Evolutionary conservation across 2,329 filamentous ascomycete species (phyloP).

Genomic region (Pyrenophora tritici-repentis): DNA sequence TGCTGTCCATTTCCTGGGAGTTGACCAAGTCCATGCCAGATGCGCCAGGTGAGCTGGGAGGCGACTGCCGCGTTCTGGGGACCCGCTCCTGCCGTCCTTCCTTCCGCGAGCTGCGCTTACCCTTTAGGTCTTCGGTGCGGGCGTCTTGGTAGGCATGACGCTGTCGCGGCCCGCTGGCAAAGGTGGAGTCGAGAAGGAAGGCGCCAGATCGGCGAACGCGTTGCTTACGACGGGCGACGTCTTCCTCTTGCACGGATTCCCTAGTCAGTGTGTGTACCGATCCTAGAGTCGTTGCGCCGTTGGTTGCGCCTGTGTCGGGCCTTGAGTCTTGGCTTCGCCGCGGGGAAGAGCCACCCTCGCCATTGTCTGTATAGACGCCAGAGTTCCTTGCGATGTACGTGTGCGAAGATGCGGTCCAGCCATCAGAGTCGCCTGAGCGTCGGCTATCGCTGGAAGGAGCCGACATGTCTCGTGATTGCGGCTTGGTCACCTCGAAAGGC

Average conservation of each 20-base stretch:
- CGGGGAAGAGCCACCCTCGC: constrained; percentile 37
- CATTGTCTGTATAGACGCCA: constrained; percentile 29
- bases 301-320: constrained; percentile 14
- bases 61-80: constrained; percentile 18
- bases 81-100: constrained; percentile 44
- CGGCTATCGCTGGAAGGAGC: constrained; percentile 41
- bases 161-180: constrained; percentile 34
- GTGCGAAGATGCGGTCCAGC: constrained; percentile 39
- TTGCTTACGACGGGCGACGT: constrained; percentile 40
- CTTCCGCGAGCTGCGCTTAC: constrained; percentile 46
- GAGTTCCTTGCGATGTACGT: constrained; percentile 39
- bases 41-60: constrained; percentile 22
- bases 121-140: constrained; percentile 40
- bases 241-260: constrained; percentile 36
- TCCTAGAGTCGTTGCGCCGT: constrained; percentile 8
- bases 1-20: constrained; percentile 8
- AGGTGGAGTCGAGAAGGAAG: constrained; percentile 53
- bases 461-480: constrained; percentile 34
- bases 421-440: constrained; percentile 40
- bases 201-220: constrained; percentile 46
- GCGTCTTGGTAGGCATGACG: constrained; percentile 33
- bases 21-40: constrained; percentile 11
- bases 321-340: constrained; percentile 23
- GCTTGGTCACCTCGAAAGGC: constrained; percentile 30
- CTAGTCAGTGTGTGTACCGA: constrained; percentile 24